Evolutionary conservation across 768 basidiomycete species (phyloP), one percentile per base, ranked within the genome.

Genomic region (Leccinellum luteum): DNA sequence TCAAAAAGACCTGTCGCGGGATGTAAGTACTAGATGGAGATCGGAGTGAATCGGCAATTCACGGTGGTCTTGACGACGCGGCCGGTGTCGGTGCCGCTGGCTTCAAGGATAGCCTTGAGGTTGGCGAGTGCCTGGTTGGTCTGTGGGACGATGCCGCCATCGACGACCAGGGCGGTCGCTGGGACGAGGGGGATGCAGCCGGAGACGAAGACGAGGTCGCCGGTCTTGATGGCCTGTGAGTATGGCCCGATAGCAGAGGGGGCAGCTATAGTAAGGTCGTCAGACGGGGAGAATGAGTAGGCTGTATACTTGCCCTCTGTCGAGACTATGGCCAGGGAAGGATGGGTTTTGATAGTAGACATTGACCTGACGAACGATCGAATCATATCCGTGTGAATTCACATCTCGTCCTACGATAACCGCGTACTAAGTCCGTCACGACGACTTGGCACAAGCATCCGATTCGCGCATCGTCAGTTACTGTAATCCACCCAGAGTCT

Each of bases 1-100:
- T 93, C 70, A 98, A 74, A 77, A 97, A 98, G 25, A 95, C 88
- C 93, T 94, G 32, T 49, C 25, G 3, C 12, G 21, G 12, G 14
- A 28, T 34, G 23, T 48, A 21, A 28, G 47, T 19, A 31, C n/a
- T 10, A 4, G 15, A 23, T 15, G 17, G 21, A 12, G n/a, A 28
- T 19, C 30, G 48, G 43, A 14, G 31, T 23, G 9, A 15, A 2
- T n/a, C 38, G n/a, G 41, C n/a, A 43, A 76, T 89, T 57, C 63
- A 93, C 95, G 38, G 93, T 96, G 47, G 91, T 92, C 78, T 99
- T 98, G 62, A 90, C 85, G 58, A 99, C 87, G 69, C 90, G 88
- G 50, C 84, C 83, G 15, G 91, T 66, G 60, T 86, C 83, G 13
- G 90, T 88, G 14, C 90, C 90, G 51, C 88, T 85, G 5, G 89